Evolutionary conservation across 129 eudicot genomes (phyloP).

Genomic region (Kitagawia praeruptora): DNA sequence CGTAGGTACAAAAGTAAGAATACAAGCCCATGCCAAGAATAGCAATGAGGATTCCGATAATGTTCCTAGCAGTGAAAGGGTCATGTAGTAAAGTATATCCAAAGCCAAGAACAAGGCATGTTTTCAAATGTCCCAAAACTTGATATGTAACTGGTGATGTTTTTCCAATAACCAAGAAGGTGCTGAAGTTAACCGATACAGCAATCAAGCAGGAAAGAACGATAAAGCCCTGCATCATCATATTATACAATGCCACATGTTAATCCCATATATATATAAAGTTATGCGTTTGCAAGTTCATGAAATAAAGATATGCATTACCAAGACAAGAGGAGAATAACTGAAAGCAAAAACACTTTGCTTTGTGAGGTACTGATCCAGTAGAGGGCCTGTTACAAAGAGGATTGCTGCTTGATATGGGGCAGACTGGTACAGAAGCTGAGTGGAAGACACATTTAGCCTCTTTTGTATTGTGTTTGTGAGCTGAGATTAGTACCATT

Average conservation of each 20-base stretch:
- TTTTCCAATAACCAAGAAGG: conserved; percentile 91
- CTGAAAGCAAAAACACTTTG: conserved; percentile 80
- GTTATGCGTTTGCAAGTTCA: neutral
- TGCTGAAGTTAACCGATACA: conserved; percentile 94
- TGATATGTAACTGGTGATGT: conserved; percentile 98
- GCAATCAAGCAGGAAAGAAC: conserved; percentile 86
- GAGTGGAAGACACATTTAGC: conserved; percentile 89
- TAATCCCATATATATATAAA: neutral
- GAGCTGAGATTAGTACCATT: conserved; percentile 37
- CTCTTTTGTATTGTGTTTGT: conserved; percentile 95
- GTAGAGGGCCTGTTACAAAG: conserved; percentile 76
- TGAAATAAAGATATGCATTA: conserved; percentile 12
- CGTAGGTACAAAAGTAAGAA: conserved; percentile 76
- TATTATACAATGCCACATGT: neutral
- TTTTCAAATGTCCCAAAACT: conserved; percentile 86
- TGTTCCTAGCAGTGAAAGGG: conserved; percentile 84
- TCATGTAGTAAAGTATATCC: conserved; percentile 89
- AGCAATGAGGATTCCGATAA: conserved; percentile 79
- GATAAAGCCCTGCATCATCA: conserved; percentile 62
- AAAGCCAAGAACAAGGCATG: conserved; percentile 93
- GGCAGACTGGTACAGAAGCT: conserved; percentile 91
- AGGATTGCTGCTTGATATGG: conserved; percentile 94
- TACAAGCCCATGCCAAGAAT: conserved; percentile 92
- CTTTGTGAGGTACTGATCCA: conserved; percentile 73
- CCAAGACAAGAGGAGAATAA: conserved; percentile 75